Evolutionary conservation across 2,329 filamentous ascomycete species (phyloP), one percentile per base, ranked within the genome.

Genomic region (Diaporthe destruens): DNA sequence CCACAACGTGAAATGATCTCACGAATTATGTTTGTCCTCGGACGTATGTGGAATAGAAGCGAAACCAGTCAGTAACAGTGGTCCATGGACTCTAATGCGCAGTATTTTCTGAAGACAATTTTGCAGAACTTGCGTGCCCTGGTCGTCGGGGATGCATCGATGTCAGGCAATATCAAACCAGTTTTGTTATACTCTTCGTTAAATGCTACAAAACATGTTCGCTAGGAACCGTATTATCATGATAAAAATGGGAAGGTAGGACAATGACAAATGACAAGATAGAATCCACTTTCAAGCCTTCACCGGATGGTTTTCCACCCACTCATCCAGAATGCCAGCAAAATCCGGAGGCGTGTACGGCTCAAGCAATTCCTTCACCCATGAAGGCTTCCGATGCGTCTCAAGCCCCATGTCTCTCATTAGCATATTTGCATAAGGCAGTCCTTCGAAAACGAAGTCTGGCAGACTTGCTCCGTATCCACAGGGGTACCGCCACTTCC

Each of bases 401-500:
- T 42, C 53, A 29, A 78, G 61, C 1, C 74, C 73, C 36, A 78
- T 39, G 42, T 78, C 76, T 25, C 61, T 68, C 71, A 76, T 63
- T 49, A 77, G 36, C 74, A 75, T 74, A 25, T 81, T 78, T 8
- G 77, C 74, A 77, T 91, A 92, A 3, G 89, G 89, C 44, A 92
- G 73, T 0, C 84, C 84, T 78, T 92, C 89, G 72, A 91, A 91
- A 3, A 89, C 88, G 66, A 91, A 86, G 76, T 91, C 89, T 0
- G 86, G 86, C 63, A 84, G 80, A 57, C 80, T 80, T 7, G 82
- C 83, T 1, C 88, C 88, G 72, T 87, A 87, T 0, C 88, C 88
- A 66, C 79, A 82, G 0, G 85, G 84, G 74, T 87, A 88, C n/a
- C 88, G 82, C 81, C 86, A 85, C 51, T 83, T 84, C 3, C 86